These are phyloP conservation scores for Pythium guiyangense DNA, from an alignment of 352 stramenopile genomes.

Conservation along the genomic window DNA sequence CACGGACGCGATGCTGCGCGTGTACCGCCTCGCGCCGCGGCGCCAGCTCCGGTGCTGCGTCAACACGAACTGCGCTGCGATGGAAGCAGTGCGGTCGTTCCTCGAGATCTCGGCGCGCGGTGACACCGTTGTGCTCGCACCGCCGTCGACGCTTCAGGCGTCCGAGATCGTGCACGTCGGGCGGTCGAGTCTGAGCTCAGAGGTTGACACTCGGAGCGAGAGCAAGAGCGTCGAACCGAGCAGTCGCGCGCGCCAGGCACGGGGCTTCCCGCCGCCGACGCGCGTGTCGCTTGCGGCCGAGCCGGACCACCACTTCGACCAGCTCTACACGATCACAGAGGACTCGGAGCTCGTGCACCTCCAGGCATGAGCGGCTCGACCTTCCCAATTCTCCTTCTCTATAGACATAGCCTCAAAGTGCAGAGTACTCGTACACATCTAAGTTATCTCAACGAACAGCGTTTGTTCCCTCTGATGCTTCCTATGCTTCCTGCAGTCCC, in stretches of 20 bases:
- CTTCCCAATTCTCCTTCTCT: neutral
- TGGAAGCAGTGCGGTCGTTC: constrained; percentile 43
- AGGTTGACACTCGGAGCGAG: neutral
- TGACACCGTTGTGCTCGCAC: constrained; percentile 7
- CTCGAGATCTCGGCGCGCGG: constrained; percentile 29
- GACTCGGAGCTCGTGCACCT: constrained; percentile 31
- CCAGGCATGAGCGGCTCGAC: constrained; percentile 5
- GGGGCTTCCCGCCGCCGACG: constrained; percentile 18
- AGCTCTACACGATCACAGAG: constrained; percentile 58
- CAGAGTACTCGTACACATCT: neutral
- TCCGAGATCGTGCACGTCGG: too few species aligned
- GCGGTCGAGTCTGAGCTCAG: too few species aligned
- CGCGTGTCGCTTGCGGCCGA: constrained; percentile 18
- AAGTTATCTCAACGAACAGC: neutral
- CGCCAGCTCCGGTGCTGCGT: constrained; percentile 58
- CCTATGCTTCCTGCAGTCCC: neutral
- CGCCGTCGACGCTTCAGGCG: neutral
- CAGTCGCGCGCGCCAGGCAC: neutral
- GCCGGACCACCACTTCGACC: constrained; percentile 22
- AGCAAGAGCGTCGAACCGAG: neutral
- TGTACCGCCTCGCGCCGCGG: constrained; percentile 39
- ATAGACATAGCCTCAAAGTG: neutral
- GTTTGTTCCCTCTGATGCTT: neutral
- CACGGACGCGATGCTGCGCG: constrained; percentile 38
- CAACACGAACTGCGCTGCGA: constrained; percentile 39